These are phyloP conservation scores for Erigeron philadelphicus DNA, from an alignment of 140 eudicot genomes.

Conservation along the genomic window DNA sequence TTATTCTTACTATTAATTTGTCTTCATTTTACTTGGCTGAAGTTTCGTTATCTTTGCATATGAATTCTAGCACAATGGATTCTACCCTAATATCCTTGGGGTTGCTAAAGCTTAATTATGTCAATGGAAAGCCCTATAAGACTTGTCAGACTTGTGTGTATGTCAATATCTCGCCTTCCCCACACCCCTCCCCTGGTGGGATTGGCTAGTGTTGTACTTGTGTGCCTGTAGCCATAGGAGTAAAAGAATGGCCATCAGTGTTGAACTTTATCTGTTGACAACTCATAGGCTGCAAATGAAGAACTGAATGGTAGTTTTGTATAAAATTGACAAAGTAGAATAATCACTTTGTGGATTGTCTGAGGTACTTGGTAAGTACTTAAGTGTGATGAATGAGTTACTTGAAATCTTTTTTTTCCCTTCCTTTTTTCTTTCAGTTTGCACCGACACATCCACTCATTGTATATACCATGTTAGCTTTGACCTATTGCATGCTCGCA, in stretches of 20 bases:
- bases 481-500: constrained; percentile 2
- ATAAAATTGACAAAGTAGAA: not conserved
- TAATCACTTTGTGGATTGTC: not conserved
- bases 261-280: not conserved
- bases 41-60: not conserved
- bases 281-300: not conserved
- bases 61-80: constrained; percentile 15
- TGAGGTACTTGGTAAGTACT: not conserved
- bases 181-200: too few species aligned
- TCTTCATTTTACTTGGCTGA: constrained; percentile 6
- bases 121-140: not conserved
- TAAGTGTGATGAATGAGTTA: not conserved
- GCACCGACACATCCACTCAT: not conserved
- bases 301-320: not conserved
- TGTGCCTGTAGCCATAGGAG: constrained; percentile 7
- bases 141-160: not conserved
- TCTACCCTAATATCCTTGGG: not conserved
- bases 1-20: constrained; percentile 2
- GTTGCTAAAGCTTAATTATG: constrained; percentile 4
- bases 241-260: constrained; percentile 15
- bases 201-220: not conserved
- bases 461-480: constrained; percentile 5
- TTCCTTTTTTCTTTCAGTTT: not conserved
- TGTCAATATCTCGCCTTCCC: too few species aligned
- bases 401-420: not conserved